These are phyloP conservation scores for Pythium biforme DNA, from an alignment of 352 stramenopile species.

Conservation along the genomic window DNA sequence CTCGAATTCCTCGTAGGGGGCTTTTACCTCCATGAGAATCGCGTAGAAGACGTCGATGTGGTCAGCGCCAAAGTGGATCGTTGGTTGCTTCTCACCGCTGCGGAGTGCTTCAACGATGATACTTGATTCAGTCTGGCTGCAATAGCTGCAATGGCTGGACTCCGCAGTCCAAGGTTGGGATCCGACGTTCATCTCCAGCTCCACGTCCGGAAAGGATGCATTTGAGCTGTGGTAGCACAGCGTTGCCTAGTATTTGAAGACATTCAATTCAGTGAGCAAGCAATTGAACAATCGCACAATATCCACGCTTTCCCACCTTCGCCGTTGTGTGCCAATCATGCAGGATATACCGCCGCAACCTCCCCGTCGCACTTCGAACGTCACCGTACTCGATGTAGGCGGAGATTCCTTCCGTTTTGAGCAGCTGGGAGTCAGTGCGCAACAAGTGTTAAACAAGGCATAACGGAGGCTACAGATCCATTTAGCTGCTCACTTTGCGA, in stretches of 20 bases:
- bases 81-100: slow-evolving; percentile 31
- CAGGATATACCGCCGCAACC: slow-evolving; percentile 72
- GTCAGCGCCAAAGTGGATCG: slow-evolving; percentile 69
- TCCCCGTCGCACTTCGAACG: slow-evolving; percentile 10
- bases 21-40: slow-evolving; percentile 85
- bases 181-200: slow-evolving; percentile 67
- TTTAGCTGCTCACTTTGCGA: slow-evolving; percentile 51
- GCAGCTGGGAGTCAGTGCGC: slow-evolving; percentile 35
- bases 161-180: slow-evolving; percentile 26
- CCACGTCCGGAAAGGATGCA: slow-evolving; percentile 77
- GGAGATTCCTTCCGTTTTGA: slow-evolving; percentile 60
- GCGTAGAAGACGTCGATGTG: slow-evolving; percentile 86
- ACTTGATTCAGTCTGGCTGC: not conserved
- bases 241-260: slow-evolving; percentile 29
- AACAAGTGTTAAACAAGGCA: not conserved
- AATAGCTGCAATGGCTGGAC: slow-evolving; percentile 23
- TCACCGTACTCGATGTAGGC: slow-evolving; percentile 74
- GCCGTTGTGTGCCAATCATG: slow-evolving; percentile 79
- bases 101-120: slow-evolving; percentile 10
- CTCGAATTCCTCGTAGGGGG: slow-evolving; percentile 85
- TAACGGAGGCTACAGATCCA: not conserved
- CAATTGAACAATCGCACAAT: not conserved
- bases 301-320: slow-evolving; percentile 43
- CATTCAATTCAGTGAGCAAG: not conserved
- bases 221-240: slow-evolving; percentile 79